These are phyloP conservation scores for Phragmites australis DNA, from an alignment of 176 grass and related monocot species.

Conservation along the genomic window DNA sequence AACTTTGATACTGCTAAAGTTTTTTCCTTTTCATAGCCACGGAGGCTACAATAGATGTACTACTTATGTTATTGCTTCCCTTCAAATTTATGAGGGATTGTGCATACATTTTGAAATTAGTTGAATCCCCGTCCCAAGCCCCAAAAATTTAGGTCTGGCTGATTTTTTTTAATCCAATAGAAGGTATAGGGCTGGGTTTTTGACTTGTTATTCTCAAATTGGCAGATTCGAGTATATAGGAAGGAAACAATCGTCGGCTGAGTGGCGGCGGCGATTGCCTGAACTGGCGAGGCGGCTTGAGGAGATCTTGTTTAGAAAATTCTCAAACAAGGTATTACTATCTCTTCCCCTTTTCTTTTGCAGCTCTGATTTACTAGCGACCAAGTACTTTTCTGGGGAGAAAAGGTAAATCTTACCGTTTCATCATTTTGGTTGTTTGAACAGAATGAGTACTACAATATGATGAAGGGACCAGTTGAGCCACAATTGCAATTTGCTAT, in stretches of 20 bases:
- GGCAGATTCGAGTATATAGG: slow-evolving; percentile 42
- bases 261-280: slow-evolving; percentile 45
- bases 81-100: not conserved
- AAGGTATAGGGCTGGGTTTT: not conserved
- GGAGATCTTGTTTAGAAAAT: slow-evolving; percentile 66
- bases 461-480: slow-evolving; percentile 63
- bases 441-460: slow-evolving; percentile 76
- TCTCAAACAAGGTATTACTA: slow-evolving; percentile 51
- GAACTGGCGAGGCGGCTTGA: slow-evolving; percentile 49
- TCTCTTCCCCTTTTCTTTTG: slow-evolving; percentile 14
- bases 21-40: slow-evolving; percentile 17
- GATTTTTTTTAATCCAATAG: not conserved
- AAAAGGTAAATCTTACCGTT: slow-evolving; percentile 27
- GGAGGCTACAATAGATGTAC: not conserved
- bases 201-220: slow-evolving; percentile 19
- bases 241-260: slow-evolving; percentile 40
- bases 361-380: slow-evolving; percentile 26
- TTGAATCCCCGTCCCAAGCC: not conserved
- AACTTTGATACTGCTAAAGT: not conserved
- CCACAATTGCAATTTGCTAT: slow-evolving; percentile 56
- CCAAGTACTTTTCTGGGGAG: not conserved
- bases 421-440: slow-evolving; percentile 26
- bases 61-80: not conserved
- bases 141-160: not conserved
- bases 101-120: not conserved